Conservation (phyloP, 1,139 yeast species). For the Kodamaea derodonti region DNA sequence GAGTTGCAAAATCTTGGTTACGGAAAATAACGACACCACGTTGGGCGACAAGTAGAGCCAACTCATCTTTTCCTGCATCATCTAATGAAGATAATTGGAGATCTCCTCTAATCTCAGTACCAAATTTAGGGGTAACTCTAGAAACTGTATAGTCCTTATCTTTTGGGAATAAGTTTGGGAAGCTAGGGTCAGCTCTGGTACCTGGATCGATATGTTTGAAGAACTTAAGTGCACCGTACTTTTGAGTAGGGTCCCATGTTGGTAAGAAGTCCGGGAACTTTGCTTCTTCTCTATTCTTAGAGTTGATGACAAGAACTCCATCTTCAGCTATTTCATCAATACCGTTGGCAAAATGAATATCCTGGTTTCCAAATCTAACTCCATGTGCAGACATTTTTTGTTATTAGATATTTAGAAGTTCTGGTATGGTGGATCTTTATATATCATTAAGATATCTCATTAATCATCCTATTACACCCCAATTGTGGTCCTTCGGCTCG, state of each 20-base stretch:
- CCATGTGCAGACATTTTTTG: slow-evolving; percentile 7
- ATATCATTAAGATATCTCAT: too few relatives aligned
- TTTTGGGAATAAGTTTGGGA: slow-evolving; percentile 46
- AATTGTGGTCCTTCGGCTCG: slow-evolving; percentile 4
- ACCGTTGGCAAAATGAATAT: slow-evolving; percentile 39
- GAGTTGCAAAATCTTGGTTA: slow-evolving; percentile 32
- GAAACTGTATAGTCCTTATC: slow-evolving; percentile 18
- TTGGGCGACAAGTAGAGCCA: slow-evolving; percentile 36
- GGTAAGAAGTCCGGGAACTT: slow-evolving; percentile 40
- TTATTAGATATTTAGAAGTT: too few relatives aligned
- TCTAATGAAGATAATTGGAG: slow-evolving; percentile 25
- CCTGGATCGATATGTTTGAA: slow-evolving; percentile 53
- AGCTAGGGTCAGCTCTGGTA: slow-evolving; percentile 49
- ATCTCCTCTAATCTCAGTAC: slow-evolving; percentile 37
- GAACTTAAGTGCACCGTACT: slow-evolving; percentile 31
- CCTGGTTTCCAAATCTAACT: slow-evolving; percentile 33
- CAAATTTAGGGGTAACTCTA: slow-evolving; percentile 24
- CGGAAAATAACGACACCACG: slow-evolving; percentile 40
- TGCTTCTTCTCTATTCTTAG: slow-evolving; percentile 13
- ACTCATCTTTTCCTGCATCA: slow-evolving; percentile 31
- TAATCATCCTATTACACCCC: background rate
- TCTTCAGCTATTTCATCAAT: slow-evolving; percentile 36
- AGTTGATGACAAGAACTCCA: slow-evolving; percentile 35
- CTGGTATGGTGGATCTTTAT: background rate
- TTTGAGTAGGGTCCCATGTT: slow-evolving; percentile 43